phyloP scores from a whole-genome alignment of 768 basidiomycete species.

The Suillus clintonianus region DNA sequence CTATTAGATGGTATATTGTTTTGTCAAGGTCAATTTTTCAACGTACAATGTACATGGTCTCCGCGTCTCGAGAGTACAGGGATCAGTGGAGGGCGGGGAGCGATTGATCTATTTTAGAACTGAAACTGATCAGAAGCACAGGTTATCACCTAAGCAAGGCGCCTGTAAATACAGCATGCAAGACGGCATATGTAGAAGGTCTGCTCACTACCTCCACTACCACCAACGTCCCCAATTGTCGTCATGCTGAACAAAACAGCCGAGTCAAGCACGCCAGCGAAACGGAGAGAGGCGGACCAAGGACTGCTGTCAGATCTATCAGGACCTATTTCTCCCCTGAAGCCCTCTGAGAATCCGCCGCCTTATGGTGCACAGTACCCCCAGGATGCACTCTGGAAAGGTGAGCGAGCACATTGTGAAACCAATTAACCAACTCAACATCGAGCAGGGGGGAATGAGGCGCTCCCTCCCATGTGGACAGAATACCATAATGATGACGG shows the following conservation, averaged over 20 bases:
- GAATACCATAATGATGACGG: not conserved
- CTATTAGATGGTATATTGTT: not conserved
- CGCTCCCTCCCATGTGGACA: not conserved
- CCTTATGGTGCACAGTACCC: no score
- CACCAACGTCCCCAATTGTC: not conserved
- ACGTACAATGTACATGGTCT: no score
- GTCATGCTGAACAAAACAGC: not conserved
- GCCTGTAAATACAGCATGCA: not conserved
- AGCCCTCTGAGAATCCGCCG: no score
- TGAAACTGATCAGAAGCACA: not conserved
- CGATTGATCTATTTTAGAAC: not conserved
- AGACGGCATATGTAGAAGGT: not conserved
- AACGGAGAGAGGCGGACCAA: no score
- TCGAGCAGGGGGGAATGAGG: not conserved
- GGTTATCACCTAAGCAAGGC: not conserved
- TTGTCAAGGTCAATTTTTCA: not conserved
- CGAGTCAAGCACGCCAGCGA: no score
- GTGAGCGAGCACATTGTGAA: not conserved
- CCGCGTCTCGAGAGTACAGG: not conserved
- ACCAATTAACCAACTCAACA: not conserved
- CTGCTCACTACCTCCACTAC: not conserved
- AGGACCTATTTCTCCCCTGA: not conserved
- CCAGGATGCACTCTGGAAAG: slow-evolving; percentile 2
- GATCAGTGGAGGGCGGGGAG: no score
- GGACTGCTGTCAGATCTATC: no score